Evolutionary conservation across 257 asterid genomes (phyloP).

Genomic region (Solanum appendiculatum): DNA sequence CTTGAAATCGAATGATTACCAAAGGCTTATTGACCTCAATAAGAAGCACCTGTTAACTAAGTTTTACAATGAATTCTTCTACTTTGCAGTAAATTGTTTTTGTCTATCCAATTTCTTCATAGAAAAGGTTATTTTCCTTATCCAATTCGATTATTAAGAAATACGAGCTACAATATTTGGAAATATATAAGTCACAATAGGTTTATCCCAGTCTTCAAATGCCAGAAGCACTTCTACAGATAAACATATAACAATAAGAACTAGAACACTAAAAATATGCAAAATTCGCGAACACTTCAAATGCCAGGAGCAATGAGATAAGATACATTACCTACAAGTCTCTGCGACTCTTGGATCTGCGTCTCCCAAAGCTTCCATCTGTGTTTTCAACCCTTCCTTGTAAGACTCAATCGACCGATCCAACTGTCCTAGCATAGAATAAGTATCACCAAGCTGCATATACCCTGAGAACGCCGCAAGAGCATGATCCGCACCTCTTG

Average conservation of each 20-base stretch:
- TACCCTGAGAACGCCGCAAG: constrained; percentile 86
- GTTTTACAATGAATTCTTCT: not conserved
- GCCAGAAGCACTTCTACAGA: not conserved
- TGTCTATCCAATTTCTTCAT: not conserved
- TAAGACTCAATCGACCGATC: constrained; percentile 84
- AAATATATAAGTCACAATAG: not conserved
- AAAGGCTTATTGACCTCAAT: not conserved
- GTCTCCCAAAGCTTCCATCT: constrained; percentile 94
- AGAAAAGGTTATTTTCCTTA: no score
- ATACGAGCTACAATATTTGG: not conserved
- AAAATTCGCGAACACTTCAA: not conserved
- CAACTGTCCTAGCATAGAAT: constrained; percentile 91
- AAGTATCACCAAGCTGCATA: constrained; percentile 96
- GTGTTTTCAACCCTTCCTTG: constrained; percentile 74
- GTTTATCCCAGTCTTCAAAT: not conserved
- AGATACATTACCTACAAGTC: constrained; percentile 62
- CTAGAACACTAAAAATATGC: not conserved
- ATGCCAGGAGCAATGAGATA: not conserved
- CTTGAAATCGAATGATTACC: not conserved
- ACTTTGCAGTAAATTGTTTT: not conserved
- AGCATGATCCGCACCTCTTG: constrained; percentile 90
- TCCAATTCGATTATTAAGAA: not conserved
- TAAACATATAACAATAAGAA: not conserved
- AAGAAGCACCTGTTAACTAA: not conserved
- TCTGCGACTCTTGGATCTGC: constrained; percentile 91